Evolutionary conservation across 1,284 basidiomycete species (phyloP).

Genomic region (Mycena citricolor): DNA sequence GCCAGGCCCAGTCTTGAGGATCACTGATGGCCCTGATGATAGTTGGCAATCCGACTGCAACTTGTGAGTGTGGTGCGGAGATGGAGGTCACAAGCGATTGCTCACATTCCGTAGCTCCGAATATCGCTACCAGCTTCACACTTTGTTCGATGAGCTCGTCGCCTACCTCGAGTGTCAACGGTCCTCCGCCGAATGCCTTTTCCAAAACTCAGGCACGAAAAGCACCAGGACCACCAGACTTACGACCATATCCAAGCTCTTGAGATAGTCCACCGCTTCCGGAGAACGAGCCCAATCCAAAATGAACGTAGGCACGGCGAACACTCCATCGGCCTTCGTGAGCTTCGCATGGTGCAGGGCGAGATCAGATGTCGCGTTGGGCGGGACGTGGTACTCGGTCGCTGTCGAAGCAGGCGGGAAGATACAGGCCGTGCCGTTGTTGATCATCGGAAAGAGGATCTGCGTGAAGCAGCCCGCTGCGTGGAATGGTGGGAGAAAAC

Average conservation of each 20-base stretch:
- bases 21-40: conserved; percentile 2
- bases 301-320: conserved; percentile 37
- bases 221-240: conserved; percentile 11
- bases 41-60: conserved; percentile 7
- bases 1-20: conserved; percentile 31
- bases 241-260: conserved; percentile 32
- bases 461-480: conserved; percentile 2
- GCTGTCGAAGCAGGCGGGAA: conserved; percentile 32
- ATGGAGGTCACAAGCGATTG: conserved; percentile 3
- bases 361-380: conserved; percentile 33
- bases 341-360: conserved; percentile 32
- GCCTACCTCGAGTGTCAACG: conserved; percentile 29
- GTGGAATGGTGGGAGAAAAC: conserved; percentile 9
- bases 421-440: conserved; percentile 23
- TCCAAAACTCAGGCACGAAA: not conserved
- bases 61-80: conserved; percentile 3
- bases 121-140: conserved; percentile 30
- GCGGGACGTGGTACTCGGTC: conserved; percentile 23
- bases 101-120: conserved; percentile 36
- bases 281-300: conserved; percentile 31
- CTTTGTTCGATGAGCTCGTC: conserved; percentile 29
- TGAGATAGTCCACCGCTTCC: conserved; percentile 30
- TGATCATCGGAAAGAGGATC: conserved; percentile 2
- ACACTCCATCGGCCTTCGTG: conserved; percentile 30
- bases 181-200: conserved; percentile 31